A percentile compares a stretch with the other conserved stretches of the same genome.
phyloP scores from a whole-genome alignment of 139 green algal species.

The Chlorella sp. region DNA sequence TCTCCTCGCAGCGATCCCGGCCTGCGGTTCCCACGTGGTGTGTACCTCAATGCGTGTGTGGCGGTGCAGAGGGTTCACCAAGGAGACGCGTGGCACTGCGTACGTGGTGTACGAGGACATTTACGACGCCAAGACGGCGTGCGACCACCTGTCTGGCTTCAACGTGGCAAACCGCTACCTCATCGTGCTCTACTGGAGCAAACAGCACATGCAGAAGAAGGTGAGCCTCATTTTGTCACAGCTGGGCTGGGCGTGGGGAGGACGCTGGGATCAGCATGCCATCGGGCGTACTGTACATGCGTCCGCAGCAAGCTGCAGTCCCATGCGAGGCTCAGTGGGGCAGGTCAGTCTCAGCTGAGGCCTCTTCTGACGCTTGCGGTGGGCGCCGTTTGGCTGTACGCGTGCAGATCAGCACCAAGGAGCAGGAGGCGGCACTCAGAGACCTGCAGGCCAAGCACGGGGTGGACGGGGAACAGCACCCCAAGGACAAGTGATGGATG shows the following conservation, averaged over 20 bases:
- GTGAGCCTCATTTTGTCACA: no score
- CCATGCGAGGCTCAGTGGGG: background rate
- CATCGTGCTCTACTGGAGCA: conserved; percentile 90
- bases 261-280: no score
- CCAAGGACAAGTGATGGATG: no score
- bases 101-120: conserved; percentile 99
- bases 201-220: conserved; percentile 74
- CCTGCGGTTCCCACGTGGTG: no score
- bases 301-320: background rate
- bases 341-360: no score
- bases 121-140: conserved; percentile 93
- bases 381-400: background rate
- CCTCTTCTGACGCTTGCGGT: no score
- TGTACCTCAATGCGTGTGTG: no score
- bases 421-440: conserved; percentile 84
- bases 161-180: conserved; percentile 84
- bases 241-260: background rate
- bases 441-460: conserved; percentile 86
- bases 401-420: conserved; percentile 54
- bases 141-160: conserved; percentile 83
- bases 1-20: no score
- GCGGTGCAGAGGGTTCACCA: conserved; percentile 69
- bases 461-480: conserved; percentile 84
- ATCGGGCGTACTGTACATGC: no score
- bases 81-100: conserved; percentile 93